These are phyloP conservation scores for Amanita exitialis DNA, from an alignment of 768 basidiomycete genomes.

Conservation along the genomic window DNA sequence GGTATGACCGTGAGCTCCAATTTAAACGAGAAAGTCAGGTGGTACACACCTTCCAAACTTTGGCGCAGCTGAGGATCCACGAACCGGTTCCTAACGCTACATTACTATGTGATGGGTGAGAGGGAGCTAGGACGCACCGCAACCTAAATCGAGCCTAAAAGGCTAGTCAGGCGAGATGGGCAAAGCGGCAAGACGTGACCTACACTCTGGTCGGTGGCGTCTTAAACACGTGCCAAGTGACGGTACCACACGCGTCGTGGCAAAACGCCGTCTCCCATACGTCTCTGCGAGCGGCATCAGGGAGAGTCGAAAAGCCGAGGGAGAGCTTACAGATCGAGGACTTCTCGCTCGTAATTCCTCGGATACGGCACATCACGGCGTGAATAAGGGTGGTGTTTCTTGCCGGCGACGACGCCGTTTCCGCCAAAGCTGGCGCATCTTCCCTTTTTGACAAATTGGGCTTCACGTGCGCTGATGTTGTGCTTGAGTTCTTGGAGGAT, in stretches of 20 bases:
- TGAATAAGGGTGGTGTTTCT: conserved; percentile 47
- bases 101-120: neutral
- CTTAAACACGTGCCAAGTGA: conserved; percentile 59
- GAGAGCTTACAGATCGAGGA: conserved; percentile 54
- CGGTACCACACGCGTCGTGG: conserved; percentile 42
- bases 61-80: conserved; percentile 62
- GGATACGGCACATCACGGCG: conserved; percentile 56
- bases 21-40: conserved; percentile 9
- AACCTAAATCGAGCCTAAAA: conserved; percentile 59
- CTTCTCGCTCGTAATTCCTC: conserved; percentile 49
- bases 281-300: conserved; percentile 35
- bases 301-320: neutral
- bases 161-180: neutral
- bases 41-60: conserved; percentile 47
- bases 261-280: conserved; percentile 56
- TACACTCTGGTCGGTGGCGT: conserved; percentile 54
- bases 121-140: conserved; percentile 34
- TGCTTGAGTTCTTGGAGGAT: conserved; percentile 48
- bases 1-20: neutral
- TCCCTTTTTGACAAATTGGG: conserved; percentile 47
- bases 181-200: conserved; percentile 14
- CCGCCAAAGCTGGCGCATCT: conserved; percentile 20
- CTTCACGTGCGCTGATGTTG: conserved; percentile 39
- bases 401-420: conserved; percentile 23
- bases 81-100: conserved; percentile 47